Conservation (phyloP, 2,329 filamentous ascomycete genomes). For the Xylariaceae sp. region DNA sequence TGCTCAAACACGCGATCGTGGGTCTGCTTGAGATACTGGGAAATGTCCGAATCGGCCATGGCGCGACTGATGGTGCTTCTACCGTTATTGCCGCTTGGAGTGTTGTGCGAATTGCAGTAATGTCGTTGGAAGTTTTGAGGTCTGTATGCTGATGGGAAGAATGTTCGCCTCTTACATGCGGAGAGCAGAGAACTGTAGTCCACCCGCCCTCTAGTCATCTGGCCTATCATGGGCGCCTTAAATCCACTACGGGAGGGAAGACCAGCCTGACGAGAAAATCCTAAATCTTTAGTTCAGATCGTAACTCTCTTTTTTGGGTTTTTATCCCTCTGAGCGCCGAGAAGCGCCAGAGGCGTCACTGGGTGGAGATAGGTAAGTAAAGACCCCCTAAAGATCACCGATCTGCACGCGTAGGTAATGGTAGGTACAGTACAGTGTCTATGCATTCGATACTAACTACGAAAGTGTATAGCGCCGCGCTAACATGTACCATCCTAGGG, state of each 20-base stretch:
- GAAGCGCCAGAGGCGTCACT: not conserved
- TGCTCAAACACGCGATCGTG: conserved; percentile 73
- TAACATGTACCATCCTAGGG: too few relatives aligned
- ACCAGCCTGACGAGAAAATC: conserved; percentile 10
- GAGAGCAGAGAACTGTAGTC: conserved; percentile 26
- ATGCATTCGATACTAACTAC: too few relatives aligned
- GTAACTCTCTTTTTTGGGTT: not conserved
- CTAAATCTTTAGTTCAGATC: not conserved
- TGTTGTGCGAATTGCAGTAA: conserved; percentile 20
- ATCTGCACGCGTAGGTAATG: too few relatives aligned
- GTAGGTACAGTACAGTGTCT: too few relatives aligned
- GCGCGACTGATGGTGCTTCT: conserved; percentile 20
- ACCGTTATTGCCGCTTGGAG: conserved; percentile 3
- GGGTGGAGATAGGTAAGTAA: conserved; percentile 5
- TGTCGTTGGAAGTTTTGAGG: conserved; percentile 1
- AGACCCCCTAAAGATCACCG: conserved; percentile 9
- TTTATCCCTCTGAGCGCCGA: conserved; percentile 10
- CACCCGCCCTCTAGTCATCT: conserved; percentile 16
- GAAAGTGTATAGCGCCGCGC: too few relatives aligned
- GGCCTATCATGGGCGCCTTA: conserved; percentile 23
- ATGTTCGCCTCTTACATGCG: conserved; percentile 16
- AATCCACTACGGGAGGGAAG: not conserved
- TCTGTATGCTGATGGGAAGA: not conserved
- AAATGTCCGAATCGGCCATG: conserved; percentile 47
- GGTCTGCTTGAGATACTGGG: conserved; percentile 64